Conservation (phyloP, 129 eudicot genomes). For the Smallanthus sonchifolius region DNA sequence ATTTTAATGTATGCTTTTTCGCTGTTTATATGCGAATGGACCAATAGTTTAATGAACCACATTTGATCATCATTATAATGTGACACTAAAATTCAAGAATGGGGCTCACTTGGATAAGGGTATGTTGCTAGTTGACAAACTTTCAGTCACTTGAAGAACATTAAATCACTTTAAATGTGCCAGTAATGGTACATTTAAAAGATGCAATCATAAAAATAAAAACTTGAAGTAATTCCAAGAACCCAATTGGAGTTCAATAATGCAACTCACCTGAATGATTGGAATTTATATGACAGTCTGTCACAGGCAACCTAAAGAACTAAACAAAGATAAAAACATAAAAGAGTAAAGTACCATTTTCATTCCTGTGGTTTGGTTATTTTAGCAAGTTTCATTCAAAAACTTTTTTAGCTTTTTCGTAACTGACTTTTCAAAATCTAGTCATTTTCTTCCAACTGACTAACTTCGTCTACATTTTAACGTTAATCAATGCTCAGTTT, state of each 20-base stretch:
- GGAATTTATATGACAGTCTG: constrained; percentile 20
- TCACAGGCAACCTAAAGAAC: constrained; percentile 18
- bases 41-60: neutral
- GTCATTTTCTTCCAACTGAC: too few species aligned
- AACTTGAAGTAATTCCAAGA: constrained; percentile 15
- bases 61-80: neutral
- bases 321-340: constrained; percentile 11
- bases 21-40: neutral
- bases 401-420: too few species aligned
- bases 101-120: constrained; percentile 23
- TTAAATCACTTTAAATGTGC: constrained; percentile 24
- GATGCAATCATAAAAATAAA: constrained; percentile 17
- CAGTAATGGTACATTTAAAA: constrained; percentile 18
- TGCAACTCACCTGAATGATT: constrained; percentile 9
- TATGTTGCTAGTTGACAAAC: neutral
- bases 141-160: constrained; percentile 10
- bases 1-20: neutral
- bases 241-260: constrained; percentile 21
- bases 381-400: too few species aligned
- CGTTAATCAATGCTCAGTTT: too few species aligned
- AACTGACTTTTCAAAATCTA: too few species aligned
- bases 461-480: too few species aligned
- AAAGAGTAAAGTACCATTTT: too few species aligned
- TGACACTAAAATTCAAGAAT: constrained; percentile 6
- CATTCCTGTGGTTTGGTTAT: too few species aligned